These are phyloP conservation scores for Phytophthora pini DNA, from an alignment of 352 stramenopile genomes.

Conservation along the genomic window DNA sequence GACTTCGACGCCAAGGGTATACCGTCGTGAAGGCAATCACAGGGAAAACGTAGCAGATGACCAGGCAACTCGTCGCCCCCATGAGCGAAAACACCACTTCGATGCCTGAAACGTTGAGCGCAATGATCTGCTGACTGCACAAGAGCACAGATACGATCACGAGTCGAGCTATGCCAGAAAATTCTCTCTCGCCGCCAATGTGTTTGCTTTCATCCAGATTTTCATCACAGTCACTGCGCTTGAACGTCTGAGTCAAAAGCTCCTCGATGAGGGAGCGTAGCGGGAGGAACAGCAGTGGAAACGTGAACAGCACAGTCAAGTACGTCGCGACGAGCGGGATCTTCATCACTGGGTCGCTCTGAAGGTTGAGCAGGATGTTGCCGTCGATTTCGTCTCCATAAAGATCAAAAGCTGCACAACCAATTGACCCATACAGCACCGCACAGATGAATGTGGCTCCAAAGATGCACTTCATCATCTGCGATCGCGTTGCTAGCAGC, in stretches of 20 bases:
- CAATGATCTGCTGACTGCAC: conserved; percentile 36
- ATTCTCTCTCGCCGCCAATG: conserved; percentile 1
- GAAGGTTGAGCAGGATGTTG: conserved; percentile 63
- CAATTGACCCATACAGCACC: conserved; percentile 59
- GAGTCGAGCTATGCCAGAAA: conserved; percentile 7
- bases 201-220: conserved; percentile 9
- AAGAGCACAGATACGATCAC: conserved; percentile 30
- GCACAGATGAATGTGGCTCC: conserved; percentile 48
- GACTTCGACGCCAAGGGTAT: conserved; percentile 49
- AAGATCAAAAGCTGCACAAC: conserved; percentile 47
- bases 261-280: conserved; percentile 46
- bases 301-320: conserved; percentile 52
- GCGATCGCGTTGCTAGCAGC: conserved; percentile 27
- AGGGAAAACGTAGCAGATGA: conserved; percentile 62
- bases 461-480: conserved; percentile 58
- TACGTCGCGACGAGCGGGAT: conserved; percentile 52
- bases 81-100: conserved; percentile 63
- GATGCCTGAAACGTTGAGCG: conserved; percentile 51
- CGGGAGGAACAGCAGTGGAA: conserved; percentile 60
- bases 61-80: conserved; percentile 50
- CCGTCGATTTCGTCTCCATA: conserved; percentile 53
- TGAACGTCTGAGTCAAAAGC: conserved; percentile 21
- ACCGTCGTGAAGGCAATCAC: conserved; percentile 51
- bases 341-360: conserved; percentile 49
- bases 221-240: conserved; percentile 11